These are phyloP conservation scores for Penstemon barbatus DNA, from an alignment of 257 asterid species.

Conservation along the genomic window DNA sequence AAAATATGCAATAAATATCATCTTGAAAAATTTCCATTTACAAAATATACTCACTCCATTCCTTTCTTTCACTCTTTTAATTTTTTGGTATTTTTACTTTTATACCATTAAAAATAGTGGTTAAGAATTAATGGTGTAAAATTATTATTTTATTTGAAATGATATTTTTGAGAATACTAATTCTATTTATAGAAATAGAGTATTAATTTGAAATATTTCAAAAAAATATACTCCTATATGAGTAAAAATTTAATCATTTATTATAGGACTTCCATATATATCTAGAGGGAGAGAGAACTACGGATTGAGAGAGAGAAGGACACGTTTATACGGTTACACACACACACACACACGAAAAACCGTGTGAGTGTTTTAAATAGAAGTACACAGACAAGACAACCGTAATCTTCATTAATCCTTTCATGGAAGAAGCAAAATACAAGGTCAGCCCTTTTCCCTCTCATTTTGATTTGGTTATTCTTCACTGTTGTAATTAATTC, in stretches of 20 bases:
- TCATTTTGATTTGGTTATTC: slow-evolving; percentile 2
- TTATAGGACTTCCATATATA: neutral
- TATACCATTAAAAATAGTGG: too few relatives aligned
- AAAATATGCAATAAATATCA: too few relatives aligned
- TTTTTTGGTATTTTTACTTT: too few relatives aligned
- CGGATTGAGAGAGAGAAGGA: neutral
- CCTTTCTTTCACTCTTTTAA: too few relatives aligned
- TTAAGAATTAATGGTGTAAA: too few relatives aligned
- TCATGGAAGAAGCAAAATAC: slow-evolving; percentile 20
- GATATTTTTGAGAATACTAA: too few relatives aligned
- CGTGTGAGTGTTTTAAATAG: neutral
- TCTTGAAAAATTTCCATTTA: too few relatives aligned
- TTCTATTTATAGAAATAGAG: too few relatives aligned
- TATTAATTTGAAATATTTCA: too few relatives aligned
- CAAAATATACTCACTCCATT: too few relatives aligned
- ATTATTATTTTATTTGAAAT: too few relatives aligned
- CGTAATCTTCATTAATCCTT: slow-evolving; percentile 15
- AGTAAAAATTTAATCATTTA: neutral
- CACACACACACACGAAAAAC: neutral
- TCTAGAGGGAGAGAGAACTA: neutral
- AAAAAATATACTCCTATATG: neutral
- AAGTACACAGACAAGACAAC: neutral
- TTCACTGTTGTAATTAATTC: slow-evolving; percentile 2
- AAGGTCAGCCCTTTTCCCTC: slow-evolving; percentile 30
- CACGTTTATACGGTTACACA: neutral